Conservation (phyloP, 139 green algal genomes). For the Pedinophyceae sp. region DNA sequence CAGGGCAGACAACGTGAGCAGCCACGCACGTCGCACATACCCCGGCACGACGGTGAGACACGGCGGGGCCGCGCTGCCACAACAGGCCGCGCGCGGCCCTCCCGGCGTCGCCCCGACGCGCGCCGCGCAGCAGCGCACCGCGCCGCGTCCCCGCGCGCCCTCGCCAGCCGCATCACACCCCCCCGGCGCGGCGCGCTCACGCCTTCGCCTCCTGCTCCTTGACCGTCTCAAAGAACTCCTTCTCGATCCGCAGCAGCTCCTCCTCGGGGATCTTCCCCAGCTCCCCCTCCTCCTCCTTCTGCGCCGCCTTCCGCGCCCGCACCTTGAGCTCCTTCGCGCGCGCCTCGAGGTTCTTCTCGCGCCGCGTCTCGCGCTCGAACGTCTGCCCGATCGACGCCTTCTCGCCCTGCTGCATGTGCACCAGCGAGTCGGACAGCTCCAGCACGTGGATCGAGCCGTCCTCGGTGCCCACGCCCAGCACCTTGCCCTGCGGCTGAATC, state of each 20-base stretch:
- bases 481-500: constrained; percentile 36
- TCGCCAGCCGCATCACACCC: not conserved
- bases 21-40: too few species aligned
- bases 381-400: constrained; percentile 53
- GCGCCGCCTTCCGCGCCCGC: constrained; percentile 9
- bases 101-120: too few species aligned
- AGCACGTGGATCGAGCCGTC: constrained; percentile 56
- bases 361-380: constrained; percentile 40
- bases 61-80: too few species aligned
- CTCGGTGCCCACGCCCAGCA: constrained; percentile 43
- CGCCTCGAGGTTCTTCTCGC: constrained; percentile 88
- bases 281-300: constrained; percentile 24
- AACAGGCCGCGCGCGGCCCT: too few species aligned
- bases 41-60: too few species aligned
- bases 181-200: not conserved
- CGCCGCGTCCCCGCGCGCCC: too few species aligned
- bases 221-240: constrained; percentile 14
- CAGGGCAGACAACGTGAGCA: too few species aligned
- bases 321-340: constrained; percentile 71
- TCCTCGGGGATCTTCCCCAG: constrained; percentile 35
- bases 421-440: constrained; percentile 49
- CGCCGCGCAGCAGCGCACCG: too few species aligned
- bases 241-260: constrained; percentile 28
- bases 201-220: too few species aligned
- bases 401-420: constrained; percentile 59